Evolutionary conservation across 2,329 filamentous ascomycete genomes (phyloP).

Genomic region (Tolypocladium endophyticum): DNA sequence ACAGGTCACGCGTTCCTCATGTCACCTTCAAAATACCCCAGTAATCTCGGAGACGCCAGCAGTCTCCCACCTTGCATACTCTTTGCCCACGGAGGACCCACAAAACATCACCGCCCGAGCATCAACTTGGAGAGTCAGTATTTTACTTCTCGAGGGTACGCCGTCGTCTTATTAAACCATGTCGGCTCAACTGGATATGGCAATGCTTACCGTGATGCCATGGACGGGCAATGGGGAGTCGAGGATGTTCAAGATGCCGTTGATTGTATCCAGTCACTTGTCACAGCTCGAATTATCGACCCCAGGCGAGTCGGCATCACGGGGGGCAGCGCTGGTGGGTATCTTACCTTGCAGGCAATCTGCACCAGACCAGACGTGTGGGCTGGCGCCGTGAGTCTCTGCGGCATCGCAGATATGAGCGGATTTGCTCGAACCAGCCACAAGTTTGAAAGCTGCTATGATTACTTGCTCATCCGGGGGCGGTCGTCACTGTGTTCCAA

Average conservation of each 20-base stretch:
- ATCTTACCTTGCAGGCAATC: neutral
- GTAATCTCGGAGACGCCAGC: too few species aligned
- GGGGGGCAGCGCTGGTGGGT: neutral
- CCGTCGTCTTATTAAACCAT: neutral
- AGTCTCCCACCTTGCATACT: neutral
- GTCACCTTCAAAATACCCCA: neutral
- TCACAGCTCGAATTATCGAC: neutral
- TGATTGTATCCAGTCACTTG: neutral
- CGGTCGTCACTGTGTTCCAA: neutral
- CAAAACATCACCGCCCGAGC: neutral
- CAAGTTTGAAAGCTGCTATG: neutral
- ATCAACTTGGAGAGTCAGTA: neutral
- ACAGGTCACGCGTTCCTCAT: neutral
- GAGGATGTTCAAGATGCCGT: neutral
- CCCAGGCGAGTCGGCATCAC: neutral
- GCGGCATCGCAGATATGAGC: neutral
- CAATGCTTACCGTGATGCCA: neutral
- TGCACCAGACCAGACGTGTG: neutral
- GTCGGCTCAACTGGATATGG: neutral
- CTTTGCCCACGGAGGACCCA: neutral
- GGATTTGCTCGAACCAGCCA: neutral
- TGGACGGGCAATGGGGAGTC: neutral
- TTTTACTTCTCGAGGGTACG: neutral
- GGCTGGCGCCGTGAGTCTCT: neutral
- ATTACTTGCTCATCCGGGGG: neutral